phyloP scores from a whole-genome alignment of 164 flowering plant genomes.

The Kalanchoe fedtschenkoi region DNA sequence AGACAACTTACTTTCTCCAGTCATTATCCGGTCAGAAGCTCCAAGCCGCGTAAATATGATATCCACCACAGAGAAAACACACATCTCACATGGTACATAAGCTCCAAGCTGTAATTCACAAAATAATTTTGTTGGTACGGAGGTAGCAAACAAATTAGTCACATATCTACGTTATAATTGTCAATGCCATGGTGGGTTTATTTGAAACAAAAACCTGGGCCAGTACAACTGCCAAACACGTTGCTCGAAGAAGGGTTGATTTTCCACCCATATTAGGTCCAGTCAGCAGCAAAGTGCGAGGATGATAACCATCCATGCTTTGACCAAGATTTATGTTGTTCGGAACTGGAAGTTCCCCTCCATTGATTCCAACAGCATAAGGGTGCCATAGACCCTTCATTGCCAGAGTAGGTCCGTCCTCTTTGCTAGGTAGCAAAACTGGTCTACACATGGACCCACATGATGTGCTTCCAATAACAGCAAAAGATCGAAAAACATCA shows the following conservation, averaged over 20 bases:
- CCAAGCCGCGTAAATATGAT: constrained; percentile 89
- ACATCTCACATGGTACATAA: constrained; percentile 74
- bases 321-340: constrained; percentile 79
- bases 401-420: constrained; percentile 35
- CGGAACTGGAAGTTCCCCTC: constrained; percentile 50
- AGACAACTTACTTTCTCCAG: constrained; percentile 78
- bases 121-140: not conserved
- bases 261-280: constrained; percentile 99
- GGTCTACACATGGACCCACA: constrained; percentile 71
- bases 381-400: constrained; percentile 93
- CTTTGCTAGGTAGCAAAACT: constrained; percentile 36
- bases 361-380: constrained; percentile 62
- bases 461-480: constrained; percentile 49
- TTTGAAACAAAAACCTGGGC: constrained; percentile 60
- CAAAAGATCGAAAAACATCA: constrained; percentile 85
- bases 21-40: constrained; percentile 90
- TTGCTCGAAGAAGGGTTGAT: constrained; percentile 92
- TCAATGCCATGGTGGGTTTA: not conserved
- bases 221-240: constrained; percentile 77
- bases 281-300: constrained; percentile 67
- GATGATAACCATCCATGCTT: constrained; percentile 33
- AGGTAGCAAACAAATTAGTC: not conserved
- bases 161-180: not conserved
- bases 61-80: constrained; percentile 71
- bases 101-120: constrained; percentile 66